Conservation (phyloP, 352 stramenopile genomes). For the Pseudoperonospora humuli region DNA sequence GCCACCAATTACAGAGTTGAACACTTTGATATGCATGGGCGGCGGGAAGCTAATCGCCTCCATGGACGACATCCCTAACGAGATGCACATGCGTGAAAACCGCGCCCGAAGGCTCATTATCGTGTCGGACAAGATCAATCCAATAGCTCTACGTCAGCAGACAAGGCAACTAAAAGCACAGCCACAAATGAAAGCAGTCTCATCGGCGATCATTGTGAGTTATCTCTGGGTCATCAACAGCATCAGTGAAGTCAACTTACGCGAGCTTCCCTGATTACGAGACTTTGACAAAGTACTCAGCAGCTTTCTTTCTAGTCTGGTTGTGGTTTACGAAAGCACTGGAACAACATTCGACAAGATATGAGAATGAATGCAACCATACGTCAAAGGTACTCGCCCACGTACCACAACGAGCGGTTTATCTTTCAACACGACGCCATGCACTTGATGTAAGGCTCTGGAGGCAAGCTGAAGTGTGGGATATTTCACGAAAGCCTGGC, state of each 20-base stretch:
- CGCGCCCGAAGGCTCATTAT: slow-evolving; percentile 46
- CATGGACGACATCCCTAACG: slow-evolving; percentile 40
- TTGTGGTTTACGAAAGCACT: slow-evolving; percentile 30
- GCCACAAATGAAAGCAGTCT: slow-evolving; percentile 34
- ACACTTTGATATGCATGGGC: slow-evolving; percentile 61
- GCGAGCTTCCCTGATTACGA: slow-evolving; percentile 23
- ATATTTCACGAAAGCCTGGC: slow-evolving; percentile 79
- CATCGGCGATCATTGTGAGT: slow-evolving; percentile 50
- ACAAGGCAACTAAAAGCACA: slow-evolving; percentile 32
- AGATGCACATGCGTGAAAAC: slow-evolving; percentile 51
- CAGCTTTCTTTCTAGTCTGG: slow-evolving; percentile 13
- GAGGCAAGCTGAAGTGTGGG: slow-evolving; percentile 38
- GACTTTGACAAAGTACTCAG: no score
- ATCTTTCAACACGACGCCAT: slow-evolving; percentile 64
- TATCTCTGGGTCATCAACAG: slow-evolving; percentile 85
- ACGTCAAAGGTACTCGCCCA: slow-evolving; percentile 2
- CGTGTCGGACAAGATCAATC: slow-evolving; percentile 70
- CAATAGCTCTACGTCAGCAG: slow-evolving; percentile 36
- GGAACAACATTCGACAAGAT: slow-evolving; percentile 8
- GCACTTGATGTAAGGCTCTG: slow-evolving; percentile 40
- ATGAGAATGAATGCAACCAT: slow-evolving; percentile 22
- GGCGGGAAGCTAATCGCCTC: slow-evolving; percentile 45
- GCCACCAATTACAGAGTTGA: slow-evolving; percentile 54
- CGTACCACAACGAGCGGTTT: slow-evolving; percentile 82
- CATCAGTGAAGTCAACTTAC: slow-evolving; percentile 72